Base-by-base conservation (phyloP, 371 early-diverging fungal species). In the Nematocida sp. region DNA sequence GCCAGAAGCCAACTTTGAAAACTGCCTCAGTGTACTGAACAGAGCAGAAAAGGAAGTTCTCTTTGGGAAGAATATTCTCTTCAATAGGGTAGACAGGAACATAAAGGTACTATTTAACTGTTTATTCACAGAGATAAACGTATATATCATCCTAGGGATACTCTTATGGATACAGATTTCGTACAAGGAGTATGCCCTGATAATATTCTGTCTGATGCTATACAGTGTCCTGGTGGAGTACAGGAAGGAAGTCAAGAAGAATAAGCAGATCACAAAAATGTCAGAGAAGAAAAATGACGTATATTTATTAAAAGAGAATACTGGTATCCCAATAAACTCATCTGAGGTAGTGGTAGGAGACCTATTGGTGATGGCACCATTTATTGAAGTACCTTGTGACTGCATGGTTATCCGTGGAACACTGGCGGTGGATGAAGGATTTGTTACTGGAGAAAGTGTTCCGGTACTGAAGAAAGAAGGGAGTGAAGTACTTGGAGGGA, bases 361-460 rank as follows among this genome's bases (percentile, higher is more conserved):
- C 63, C 19, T 78, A 27, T 53, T 83, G 0, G 62, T 65, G 2
- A 47, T 83, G 27, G 62, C 65, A 37, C 52, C 65, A 17, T 51
- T 55, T 53, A 49, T 63, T 61, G 75, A 75, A 19, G 85, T 94
- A 32, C 93, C 93, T 0, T 94, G 95, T 82, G 99, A 99, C 83
- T 91, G 90, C 1, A 82, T 92, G 37, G 85, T 99, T 23, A 81
- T 96, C n/a, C 85, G 88, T 23, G 97, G 97, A 17, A 93, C 92
- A 77, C 93, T 93, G 77, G 92, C 96, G 63, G 88, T 94, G 49
- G 94, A 96, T 81, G 99, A 99, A 82, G 88, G 89, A 74, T 94
- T 96, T 93, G 86, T 99, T 27, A 99, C 99, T 1, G 99, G 99
- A 53, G 93, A 98, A 82, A 87, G 89, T 15, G 82, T 90, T 23